A percentile compares a stretch with the other conserved stretches of the same genome.
phyloP scores from a whole-genome alignment of 345 rosid species.

The Hibiscus trionum region DNA sequence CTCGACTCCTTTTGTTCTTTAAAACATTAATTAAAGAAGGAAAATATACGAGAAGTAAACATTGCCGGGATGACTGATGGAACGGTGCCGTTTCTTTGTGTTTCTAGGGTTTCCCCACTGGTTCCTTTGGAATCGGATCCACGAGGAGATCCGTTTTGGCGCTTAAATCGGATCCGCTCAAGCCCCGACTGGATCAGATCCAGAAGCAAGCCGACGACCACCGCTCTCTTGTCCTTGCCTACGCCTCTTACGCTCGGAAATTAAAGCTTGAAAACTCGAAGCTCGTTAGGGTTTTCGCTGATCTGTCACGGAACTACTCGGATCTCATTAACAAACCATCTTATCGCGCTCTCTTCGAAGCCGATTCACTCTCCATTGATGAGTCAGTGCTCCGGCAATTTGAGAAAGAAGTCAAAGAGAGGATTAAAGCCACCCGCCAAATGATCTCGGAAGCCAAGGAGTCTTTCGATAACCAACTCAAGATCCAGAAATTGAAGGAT shows the following conservation, averaged over 20 bases:
- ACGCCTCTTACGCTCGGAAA: constrained; percentile 92
- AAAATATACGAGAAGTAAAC: background rate
- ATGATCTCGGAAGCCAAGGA: constrained; percentile 86
- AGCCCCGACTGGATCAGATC: constrained; percentile 86
- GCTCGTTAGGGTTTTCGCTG: constrained; percentile 78
- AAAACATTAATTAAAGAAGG: background rate
- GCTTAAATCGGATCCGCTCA: constrained; percentile 77
- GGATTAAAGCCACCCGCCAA: constrained; percentile 85
- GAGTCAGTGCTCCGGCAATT: constrained; percentile 62
- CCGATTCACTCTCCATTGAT: constrained; percentile 61
- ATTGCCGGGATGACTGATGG: background rate
- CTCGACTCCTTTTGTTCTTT: background rate
- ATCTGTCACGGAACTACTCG: constrained; percentile 70
- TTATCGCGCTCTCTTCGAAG: constrained; percentile 47
- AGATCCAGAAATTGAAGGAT: constrained; percentile 95
- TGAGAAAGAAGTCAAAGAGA: constrained; percentile 95
- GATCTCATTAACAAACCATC: constrained; percentile 75
- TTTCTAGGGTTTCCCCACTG: constrained; percentile 36
- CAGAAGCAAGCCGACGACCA: constrained; percentile 97
- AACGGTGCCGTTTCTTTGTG: background rate
- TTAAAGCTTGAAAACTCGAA: constrained; percentile 91
- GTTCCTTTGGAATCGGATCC: constrained; percentile 42
- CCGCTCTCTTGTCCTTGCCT: constrained; percentile 63
- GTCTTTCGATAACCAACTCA: constrained; percentile 86
- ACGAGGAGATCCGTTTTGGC: constrained; percentile 70